Percentiles rank a stretch among this genome's conserved stretches.
Evolutionary conservation across 805 yeast genomes (phyloP).

Genomic region (Candida qinlingensis): DNA sequence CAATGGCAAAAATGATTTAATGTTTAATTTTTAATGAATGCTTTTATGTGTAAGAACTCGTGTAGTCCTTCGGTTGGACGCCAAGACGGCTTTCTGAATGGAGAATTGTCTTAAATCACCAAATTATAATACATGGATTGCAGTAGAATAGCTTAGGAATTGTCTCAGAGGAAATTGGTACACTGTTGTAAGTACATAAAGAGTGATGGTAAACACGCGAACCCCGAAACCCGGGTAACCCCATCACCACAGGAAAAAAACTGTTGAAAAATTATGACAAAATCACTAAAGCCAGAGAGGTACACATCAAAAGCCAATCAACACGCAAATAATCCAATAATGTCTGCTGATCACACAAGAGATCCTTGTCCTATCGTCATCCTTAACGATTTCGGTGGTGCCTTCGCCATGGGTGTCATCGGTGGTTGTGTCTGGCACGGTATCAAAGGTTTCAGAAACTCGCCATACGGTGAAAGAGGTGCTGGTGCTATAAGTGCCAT

Average conservation of each 20-base stretch:
- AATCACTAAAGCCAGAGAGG: not conserved
- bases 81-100: too few species aligned
- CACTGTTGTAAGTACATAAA: not conserved
- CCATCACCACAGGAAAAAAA: not conserved
- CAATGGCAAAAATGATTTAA: not conserved
- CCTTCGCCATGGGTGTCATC: conserved; percentile 97
- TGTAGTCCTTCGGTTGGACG: too few species aligned
- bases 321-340: conserved; percentile 17
- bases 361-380: conserved; percentile 99
- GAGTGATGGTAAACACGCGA: not conserved
- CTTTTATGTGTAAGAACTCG: too few species aligned
- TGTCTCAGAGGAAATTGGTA: too few species aligned
- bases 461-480: conserved; percentile 94
- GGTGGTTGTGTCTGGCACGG: conserved; percentile 99
- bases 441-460: conserved; percentile 95
- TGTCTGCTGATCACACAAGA: conserved; percentile 96
- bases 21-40: not conserved
- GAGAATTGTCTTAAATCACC: too few species aligned
- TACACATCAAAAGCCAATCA: not conserved
- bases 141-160: not conserved
- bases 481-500: conserved; percentile 85
- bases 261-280: not conserved
- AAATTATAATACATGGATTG: not conserved
- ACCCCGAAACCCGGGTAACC: not conserved
- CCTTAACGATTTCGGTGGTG: conserved; percentile 96